Conservation (phyloP, 352 stramenopile species). For the Globisporangium iwayamae region DNA sequence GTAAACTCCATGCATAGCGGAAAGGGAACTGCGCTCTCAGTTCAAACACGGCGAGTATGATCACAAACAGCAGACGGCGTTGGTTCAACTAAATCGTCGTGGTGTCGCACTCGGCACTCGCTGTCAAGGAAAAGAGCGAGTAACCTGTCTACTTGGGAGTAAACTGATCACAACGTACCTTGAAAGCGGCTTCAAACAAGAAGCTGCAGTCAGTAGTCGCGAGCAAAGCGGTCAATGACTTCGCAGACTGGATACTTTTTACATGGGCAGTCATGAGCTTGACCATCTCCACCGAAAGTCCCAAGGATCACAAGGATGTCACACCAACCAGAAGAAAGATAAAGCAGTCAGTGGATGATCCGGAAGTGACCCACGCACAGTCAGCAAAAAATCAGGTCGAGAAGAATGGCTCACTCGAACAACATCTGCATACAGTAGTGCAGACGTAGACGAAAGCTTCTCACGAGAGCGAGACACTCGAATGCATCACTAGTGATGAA, state of each 20-base stretch:
- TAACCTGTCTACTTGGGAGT: too few species aligned
- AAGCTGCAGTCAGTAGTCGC: neutral
- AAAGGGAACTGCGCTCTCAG: too few species aligned
- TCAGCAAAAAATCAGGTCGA: neutral
- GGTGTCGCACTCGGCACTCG: too few species aligned
- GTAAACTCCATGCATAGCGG: too few species aligned
- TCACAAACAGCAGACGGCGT: neutral
- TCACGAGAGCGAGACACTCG: constrained; percentile 1
- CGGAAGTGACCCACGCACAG: neutral
- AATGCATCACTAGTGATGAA: constrained; percentile 5
- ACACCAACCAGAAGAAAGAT: too few species aligned
- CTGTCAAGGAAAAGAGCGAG: too few species aligned
- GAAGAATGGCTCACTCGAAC: neutral
- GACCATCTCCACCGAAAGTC: too few species aligned
- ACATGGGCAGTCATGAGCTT: too few species aligned
- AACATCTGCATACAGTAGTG: neutral
- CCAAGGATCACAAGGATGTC: too few species aligned
- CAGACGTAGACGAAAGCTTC: neutral
- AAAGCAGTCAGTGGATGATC: too few species aligned
- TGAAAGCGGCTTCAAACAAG: neutral
- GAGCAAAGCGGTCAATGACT: neutral
- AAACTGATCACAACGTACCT: neutral
- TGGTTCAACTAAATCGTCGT: too few species aligned
- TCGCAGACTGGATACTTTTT: neutral
- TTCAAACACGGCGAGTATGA: neutral